A percentile compares a stretch with the other conserved stretches of the same genome.
Evolutionary conservation across 2,329 filamentous ascomycete genomes (phyloP).

Genomic region (Colletotrichum gigasporum): DNA sequence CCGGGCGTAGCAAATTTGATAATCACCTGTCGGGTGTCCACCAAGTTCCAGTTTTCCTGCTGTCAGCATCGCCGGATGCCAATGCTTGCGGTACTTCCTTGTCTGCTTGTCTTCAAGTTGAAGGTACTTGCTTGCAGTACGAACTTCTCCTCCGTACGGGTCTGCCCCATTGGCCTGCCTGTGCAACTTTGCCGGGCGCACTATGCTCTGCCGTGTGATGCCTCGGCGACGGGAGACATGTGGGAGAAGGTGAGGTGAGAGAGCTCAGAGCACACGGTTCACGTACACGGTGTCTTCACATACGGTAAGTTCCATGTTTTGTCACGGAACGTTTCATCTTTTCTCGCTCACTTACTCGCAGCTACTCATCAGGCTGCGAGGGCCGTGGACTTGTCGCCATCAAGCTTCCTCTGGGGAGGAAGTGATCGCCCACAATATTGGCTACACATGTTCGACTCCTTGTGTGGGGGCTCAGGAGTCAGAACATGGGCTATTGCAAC

Average conservation of each 20-base stretch:
- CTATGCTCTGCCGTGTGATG: conserved; percentile 1
- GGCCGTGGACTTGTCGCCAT: no score
- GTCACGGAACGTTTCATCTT: conserved; percentile 22
- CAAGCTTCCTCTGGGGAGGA: no score
- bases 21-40: conserved; percentile 1
- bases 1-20: not conserved
- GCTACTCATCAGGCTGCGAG: no score
- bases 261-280: not conserved
- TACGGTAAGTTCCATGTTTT: conserved; percentile 16
- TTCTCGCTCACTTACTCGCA: not conserved
- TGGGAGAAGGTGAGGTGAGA: not conserved
- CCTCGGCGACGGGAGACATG: conserved; percentile 1
- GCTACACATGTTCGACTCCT: no score
- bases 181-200: not conserved
- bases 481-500: conserved; percentile 1
- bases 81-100: no score
- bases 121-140: not conserved
- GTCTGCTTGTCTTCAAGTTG: not conserved
- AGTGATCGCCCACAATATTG: no score
- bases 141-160: no score
- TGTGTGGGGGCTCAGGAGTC: not conserved
- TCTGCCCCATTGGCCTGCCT: no score
- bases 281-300: not conserved
- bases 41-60: not conserved
- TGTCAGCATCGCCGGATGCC: no score